Evolutionary conservation across 192 early-diverging fungal species (phyloP), one percentile per base, ranked within the genome.

Genomic region (Linnemannia hyalina): DNA sequence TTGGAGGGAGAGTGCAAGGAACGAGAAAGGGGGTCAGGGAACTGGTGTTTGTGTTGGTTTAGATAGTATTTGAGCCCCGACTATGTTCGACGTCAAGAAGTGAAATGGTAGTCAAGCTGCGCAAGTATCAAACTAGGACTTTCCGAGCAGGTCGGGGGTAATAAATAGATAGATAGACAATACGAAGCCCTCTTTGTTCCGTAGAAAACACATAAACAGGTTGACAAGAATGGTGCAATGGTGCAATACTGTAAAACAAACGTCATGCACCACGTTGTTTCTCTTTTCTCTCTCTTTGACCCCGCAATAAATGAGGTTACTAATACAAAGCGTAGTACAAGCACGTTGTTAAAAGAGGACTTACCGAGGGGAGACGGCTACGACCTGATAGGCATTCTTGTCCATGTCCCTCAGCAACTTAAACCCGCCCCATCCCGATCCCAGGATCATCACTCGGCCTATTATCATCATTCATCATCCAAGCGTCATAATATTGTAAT

Each of bases 291-390:
- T 52, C 49, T 23, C 23, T 10, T 63, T 16, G 11, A 26, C 60
- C 60, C 60, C 60, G 52, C 38, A 55, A 70, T 29, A 70, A 26
- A 68, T 26, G 20, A 55, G 1, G 44, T 3, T 74, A 65, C 20
- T 20, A 42, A 26, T 69, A 55, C 41, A 82, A 49, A 20, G 15
- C 15, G 16, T 49, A 49, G 47, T 49, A 49, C 47, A 49, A 49
- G 16, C 47, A 49, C 18, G 16, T 49, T 4, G 47, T 13, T 46
- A 3, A 46, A 73, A n/a, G 11, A 5, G 38, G 23, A n/a, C 36
- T 78, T 83, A 91, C 92, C 96, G 92, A 18, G 96, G 97, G 23
- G 95, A 96, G 0, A 97, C 90, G 11, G 96, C 94, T 0, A 94
- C 91, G 13, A 96, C 92, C 73, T 97, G 94, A 77, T 93, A 96